Percentiles rank a stretch among this genome's conserved stretches.
These are phyloP conservation scores for Solioccasus polychromus DNA, from an alignment of 768 basidiomycete species.

Conservation along the genomic window DNA sequence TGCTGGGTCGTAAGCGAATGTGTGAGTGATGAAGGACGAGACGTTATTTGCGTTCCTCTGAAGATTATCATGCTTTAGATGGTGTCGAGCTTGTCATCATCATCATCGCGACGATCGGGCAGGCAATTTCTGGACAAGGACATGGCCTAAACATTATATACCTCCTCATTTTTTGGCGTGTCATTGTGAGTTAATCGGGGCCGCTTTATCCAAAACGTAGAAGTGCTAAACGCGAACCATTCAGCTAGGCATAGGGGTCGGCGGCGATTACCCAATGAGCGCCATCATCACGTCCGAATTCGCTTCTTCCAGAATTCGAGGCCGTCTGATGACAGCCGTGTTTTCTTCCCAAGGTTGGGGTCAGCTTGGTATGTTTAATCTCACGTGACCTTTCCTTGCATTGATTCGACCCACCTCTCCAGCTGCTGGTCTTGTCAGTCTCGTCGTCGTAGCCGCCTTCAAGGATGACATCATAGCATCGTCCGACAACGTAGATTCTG, in stretches of 20 bases:
- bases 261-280: conserved; percentile 81
- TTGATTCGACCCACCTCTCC: background rate
- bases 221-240: conserved; percentile 32
- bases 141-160: conserved; percentile 65
- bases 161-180: conserved; percentile 76
- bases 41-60: background rate
- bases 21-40: conserved; percentile 41
- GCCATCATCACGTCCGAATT: conserved; percentile 89
- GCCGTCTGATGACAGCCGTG: conserved; percentile 83
- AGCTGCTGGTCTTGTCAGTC: conserved; percentile 63
- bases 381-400: background rate
- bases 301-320: conserved; percentile 67
- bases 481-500: conserved; percentile 56
- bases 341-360: conserved; percentile 88
- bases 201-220: background rate
- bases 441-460: conserved; percentile 62
- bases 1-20: conserved; percentile 72
- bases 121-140: conserved; percentile 67
- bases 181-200: conserved; percentile 44
- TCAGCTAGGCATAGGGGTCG: conserved; percentile 76
- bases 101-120: conserved; percentile 70
- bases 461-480: conserved; percentile 46
- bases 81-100: conserved; percentile 66
- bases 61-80: conserved; percentile 24
- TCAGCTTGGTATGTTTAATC: conserved; percentile 53